phyloP scores from a whole-genome alignment of 805 yeast genomes.

The Candida tibetensis region DNA sequence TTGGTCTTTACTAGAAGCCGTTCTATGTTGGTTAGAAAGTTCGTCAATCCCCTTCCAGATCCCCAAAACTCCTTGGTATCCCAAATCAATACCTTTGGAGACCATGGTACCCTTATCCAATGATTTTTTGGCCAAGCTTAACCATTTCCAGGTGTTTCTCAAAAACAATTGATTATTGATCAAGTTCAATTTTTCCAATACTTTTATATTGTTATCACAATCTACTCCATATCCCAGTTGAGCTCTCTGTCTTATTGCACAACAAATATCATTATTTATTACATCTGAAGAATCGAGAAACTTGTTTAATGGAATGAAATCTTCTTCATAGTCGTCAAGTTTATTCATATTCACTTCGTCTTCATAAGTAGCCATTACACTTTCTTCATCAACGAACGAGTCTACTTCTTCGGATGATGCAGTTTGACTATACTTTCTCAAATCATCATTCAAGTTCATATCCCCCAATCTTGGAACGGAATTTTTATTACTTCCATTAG shows the following conservation, averaged over 20 bases:
- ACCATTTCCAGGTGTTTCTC: conserved; percentile 90
- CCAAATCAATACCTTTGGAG: conserved; percentile 70
- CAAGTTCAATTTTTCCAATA: conserved; percentile 51
- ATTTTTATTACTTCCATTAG: neutral
- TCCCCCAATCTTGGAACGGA: conserved; percentile 1
- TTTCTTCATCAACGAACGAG: conserved; percentile 32
- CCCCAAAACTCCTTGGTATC: conserved; percentile 84
- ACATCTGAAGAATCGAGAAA: conserved; percentile 41
- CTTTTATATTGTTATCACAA: conserved; percentile 58
- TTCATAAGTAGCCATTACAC: conserved; percentile 9
- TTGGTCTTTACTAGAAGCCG: conserved; percentile 27
- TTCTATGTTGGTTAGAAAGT: conserved; percentile 44
- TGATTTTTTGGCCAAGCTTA: conserved; percentile 65
- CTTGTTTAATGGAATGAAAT: conserved; percentile 26
- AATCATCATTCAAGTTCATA: conserved; percentile 10
- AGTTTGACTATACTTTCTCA: conserved; percentile 14
- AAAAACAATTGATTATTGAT: conserved; percentile 51
- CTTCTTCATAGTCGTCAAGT: conserved; percentile 21
- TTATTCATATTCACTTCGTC: conserved; percentile 6
- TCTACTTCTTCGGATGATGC: conserved; percentile 24
- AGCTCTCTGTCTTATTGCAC: conserved; percentile 70
- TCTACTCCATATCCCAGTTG: conserved; percentile 68
- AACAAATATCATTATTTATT: conserved; percentile 69
- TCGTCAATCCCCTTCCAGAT: conserved; percentile 79
- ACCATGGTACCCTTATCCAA: conserved; percentile 65